These are phyloP conservation scores for Pleurotus giganteus DNA, from an alignment of 768 basidiomycete genomes.

Conservation along the genomic window DNA sequence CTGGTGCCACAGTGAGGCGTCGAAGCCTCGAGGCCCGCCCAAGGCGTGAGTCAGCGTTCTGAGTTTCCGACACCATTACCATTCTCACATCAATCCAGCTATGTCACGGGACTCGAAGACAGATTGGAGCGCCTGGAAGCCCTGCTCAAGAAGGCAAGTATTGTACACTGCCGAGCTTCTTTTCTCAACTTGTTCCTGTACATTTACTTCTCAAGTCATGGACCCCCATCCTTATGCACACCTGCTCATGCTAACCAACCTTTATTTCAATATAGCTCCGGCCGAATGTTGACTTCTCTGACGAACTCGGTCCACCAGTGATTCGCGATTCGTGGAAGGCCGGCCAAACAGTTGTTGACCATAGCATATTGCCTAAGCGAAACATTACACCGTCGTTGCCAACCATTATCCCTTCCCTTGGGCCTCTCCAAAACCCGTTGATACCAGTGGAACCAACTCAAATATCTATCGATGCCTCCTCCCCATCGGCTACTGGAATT, in stretches of 20 bases:
- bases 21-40: constrained; percentile 64
- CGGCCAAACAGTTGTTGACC: constrained; percentile 8
- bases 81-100: constrained; percentile 30
- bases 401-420: constrained; percentile 1
- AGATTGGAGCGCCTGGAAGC: constrained; percentile 54
- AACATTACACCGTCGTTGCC: constrained; percentile 4
- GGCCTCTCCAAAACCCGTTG: not conserved
- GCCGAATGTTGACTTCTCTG: constrained; percentile 59
- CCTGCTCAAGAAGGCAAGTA: constrained; percentile 50
- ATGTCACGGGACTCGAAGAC: constrained; percentile 59
- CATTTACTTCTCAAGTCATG: constrained; percentile 2
- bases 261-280: constrained; percentile 42
- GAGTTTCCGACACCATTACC: not conserved
- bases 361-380: not conserved
- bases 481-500: not conserved
- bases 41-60: constrained; percentile 51
- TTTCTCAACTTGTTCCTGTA: not conserved
- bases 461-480: not conserved
- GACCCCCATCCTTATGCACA: not conserved
- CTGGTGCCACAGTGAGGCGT: constrained; percentile 48
- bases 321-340: constrained; percentile 64
- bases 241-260: not conserved
- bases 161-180: not conserved
- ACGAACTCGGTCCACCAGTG: constrained; percentile 61
- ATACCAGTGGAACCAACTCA: not conserved